Base-by-base conservation (phyloP, 225 moss, liverwort and hornwort species). In the Ulota crispa region DNA sequence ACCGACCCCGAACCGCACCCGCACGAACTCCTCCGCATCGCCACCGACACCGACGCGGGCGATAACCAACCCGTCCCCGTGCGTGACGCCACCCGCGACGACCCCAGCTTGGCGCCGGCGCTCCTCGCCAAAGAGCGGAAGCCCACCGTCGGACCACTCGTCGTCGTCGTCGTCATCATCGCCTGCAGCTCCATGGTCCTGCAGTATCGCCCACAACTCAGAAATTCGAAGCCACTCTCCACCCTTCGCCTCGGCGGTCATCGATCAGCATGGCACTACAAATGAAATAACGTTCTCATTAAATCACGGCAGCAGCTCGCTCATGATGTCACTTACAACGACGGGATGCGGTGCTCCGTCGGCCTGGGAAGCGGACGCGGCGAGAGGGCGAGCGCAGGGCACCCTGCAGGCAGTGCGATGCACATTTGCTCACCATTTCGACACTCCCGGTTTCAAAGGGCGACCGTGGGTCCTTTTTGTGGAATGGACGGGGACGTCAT, bases 321-420 rank as follows among this genome's bases (percentile, higher is more conserved):
- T 41, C 61, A 77, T 19, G 62, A 13, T 26, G 34, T 68, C 23
- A 32, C 43, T 71, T 34, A 18, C 41, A 24, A 27, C 10, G 41
- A 62, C 61, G 45, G 37, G 72, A 70, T 80, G 71, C 50, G 41
- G 73, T 64, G 73, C 54, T 54, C 50, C 13, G 70, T 63, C 30
- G 9, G 21, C 39, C 54, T 72, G 15, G 65, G 13, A 16, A 18
- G 81, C 39, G 70, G 71, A 83, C 75, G 83, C 83, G 80, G 83
- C 86, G 86, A 71, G 71, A 52, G 39, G 66, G 47, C 39, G 27
- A 39, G 63, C 26, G 34, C 56, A 79, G 86, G 79, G 70, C 79
- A 83, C 83, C 77, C 82, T 16, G 16, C 68, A 53, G 42, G 37
- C 39, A 2, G 6, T 34, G 2, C 59, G 14, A 52, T 55, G 53